A percentile compares a stretch with the other conserved stretches of the same genome.
Evolutionary conservation across 2,329 filamentous ascomycete species (phyloP).

Genomic region (Colletotrichum orbiculare): DNA sequence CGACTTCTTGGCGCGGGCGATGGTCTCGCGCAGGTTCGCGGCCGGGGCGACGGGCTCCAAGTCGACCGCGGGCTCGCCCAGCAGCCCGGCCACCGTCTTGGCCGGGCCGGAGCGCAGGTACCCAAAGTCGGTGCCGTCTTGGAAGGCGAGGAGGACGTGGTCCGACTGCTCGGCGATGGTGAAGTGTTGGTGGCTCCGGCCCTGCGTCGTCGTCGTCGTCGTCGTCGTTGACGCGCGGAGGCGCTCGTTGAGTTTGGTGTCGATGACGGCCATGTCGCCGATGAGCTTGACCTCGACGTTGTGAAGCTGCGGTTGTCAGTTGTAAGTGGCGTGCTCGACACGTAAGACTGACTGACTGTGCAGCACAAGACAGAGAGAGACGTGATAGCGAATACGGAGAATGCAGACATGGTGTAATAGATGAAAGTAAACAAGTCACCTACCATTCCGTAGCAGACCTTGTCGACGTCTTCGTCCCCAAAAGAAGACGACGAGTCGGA

Average conservation of each 20-base stretch:
- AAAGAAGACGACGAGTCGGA: slow-evolving; percentile 23
- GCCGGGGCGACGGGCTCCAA: slow-evolving; percentile 41
- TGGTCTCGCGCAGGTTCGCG: slow-evolving; percentile 39
- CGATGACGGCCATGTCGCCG: slow-evolving; percentile 38
- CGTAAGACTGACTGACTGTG: neutral
- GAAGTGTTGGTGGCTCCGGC: slow-evolving; percentile 38
- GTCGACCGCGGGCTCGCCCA: slow-evolving; percentile 32
- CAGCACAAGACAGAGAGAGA: neutral
- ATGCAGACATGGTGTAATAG: too few species aligned
- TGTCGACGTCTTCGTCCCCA: slow-evolving; percentile 30
- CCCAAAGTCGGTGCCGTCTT: slow-evolving; percentile 41
- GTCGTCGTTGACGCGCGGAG: slow-evolving; percentile 6
- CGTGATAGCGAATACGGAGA: neutral
- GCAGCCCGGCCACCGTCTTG: slow-evolving; percentile 37
- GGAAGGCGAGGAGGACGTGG: slow-evolving; percentile 40
- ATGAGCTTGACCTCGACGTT: slow-evolving; percentile 41
- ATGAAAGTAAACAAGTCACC: neutral
- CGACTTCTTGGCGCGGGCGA: slow-evolving; percentile 41
- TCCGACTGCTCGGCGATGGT: slow-evolving; percentile 34
- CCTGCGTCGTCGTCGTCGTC: neutral
- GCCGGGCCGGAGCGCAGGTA: slow-evolving; percentile 39
- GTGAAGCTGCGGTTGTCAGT: slow-evolving; percentile 37
- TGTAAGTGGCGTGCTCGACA: slow-evolving; percentile 1
- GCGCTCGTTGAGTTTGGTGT: slow-evolving; percentile 35
- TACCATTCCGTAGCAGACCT: slow-evolving; percentile 45